Evolutionary conservation across 2,329 filamentous ascomycete genomes (phyloP).

Genomic region (Akanthomyces lecanii): DNA sequence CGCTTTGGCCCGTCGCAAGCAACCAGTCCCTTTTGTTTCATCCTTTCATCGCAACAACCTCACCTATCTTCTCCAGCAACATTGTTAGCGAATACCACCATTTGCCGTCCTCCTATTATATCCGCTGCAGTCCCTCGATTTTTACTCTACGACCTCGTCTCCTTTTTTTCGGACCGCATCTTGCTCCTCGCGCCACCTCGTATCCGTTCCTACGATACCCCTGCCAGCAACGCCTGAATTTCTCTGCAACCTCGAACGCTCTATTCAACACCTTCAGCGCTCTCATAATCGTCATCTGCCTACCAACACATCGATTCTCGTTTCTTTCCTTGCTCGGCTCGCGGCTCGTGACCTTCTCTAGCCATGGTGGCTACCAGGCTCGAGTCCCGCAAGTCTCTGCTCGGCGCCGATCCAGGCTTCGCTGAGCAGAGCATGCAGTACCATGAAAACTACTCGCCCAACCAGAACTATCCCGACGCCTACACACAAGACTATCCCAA

Average conservation of each 20-base stretch:
- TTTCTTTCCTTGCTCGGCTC: background rate
- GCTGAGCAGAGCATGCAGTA: constrained; percentile 29
- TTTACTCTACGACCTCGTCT: background rate
- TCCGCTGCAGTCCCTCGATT: background rate
- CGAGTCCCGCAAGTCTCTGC: constrained; percentile 38
- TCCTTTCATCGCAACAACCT: constrained; percentile 9
- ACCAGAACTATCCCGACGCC: constrained; percentile 23
- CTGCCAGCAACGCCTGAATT: background rate
- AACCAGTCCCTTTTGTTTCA: background rate
- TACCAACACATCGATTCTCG: background rate
- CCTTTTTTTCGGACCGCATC: background rate
- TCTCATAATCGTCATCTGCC: background rate
- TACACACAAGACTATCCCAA: constrained; percentile 29
- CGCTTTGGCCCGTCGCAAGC: background rate
- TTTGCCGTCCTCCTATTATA: background rate
- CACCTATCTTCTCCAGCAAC: background rate
- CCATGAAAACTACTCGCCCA: constrained; percentile 20
- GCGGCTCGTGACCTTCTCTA: background rate
- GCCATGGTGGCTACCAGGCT: constrained; percentile 37
- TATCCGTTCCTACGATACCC: background rate
- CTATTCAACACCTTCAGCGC: background rate
- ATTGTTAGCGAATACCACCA: background rate
- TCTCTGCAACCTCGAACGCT: background rate
- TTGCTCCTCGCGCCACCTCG: constrained; percentile 1
- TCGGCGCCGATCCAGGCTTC: constrained; percentile 36